These are phyloP conservation scores for Nymphaea thermarum DNA, from an alignment of 164 flowering plant species.

Conservation along the genomic window DNA sequence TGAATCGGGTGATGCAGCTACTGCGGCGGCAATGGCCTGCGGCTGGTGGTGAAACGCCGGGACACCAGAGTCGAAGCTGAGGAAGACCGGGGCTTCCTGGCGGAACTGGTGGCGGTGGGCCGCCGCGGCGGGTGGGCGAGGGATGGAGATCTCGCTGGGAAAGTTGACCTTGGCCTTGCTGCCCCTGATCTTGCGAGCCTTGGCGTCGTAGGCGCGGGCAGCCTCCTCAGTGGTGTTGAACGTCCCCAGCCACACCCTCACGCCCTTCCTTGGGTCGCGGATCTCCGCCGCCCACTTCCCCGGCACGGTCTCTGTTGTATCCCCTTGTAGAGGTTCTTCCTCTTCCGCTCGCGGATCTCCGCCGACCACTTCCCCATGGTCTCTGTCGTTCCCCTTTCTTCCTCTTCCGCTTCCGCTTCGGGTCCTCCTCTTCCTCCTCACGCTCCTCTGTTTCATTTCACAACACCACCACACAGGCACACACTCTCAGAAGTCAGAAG, in stretches of 20 bases:
- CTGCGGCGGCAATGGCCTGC: neutral
- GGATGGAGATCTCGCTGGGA: constrained; percentile 36
- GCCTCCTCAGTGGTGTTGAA: constrained; percentile 93
- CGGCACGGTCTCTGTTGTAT: constrained; percentile 89
- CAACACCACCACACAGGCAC: neutral
- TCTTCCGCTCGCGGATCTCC: no score
- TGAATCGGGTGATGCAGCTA: no score
- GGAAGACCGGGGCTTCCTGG: neutral
- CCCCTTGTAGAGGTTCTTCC: constrained; percentile 86
- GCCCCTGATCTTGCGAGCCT: constrained; percentile 81
- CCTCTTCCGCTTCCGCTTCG: constrained; percentile 24
- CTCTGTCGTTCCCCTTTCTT: no score
- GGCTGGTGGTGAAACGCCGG: neutral
- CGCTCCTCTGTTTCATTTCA: neutral
- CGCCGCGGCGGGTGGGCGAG: neutral
- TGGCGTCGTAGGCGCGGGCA: constrained; percentile 82
- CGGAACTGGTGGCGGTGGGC: neutral
- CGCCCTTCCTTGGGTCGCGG: constrained; percentile 90
- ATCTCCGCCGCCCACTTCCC: constrained; percentile 98
- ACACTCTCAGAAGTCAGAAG: neutral
- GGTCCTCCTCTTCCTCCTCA: constrained; percentile 7
- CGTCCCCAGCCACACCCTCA: constrained; percentile 91
- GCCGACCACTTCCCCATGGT: no score
- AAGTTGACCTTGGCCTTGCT: constrained; percentile 89
- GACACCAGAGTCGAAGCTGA: neutral